A percentile compares a stretch with the other conserved stretches of the same genome.
Evolutionary conservation across 164 flowering plant species (phyloP).

Genomic region (Vitis rupestris): DNA sequence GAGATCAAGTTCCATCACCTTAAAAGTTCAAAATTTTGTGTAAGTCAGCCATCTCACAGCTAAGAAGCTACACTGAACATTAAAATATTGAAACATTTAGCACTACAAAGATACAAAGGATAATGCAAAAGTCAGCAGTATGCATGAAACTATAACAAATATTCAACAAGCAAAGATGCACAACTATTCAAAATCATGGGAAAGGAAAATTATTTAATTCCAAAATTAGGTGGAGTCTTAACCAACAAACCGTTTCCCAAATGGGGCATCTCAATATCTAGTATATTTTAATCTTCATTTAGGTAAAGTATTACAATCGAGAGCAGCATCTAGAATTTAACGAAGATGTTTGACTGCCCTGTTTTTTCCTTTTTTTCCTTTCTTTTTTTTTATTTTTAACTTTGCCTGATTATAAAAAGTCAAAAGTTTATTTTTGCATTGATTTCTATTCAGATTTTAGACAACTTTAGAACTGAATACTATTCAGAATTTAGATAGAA

Average conservation of each 20-base stretch:
- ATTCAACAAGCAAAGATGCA: not conserved
- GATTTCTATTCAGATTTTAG: too few relatives aligned
- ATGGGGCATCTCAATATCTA: not conserved
- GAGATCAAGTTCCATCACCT: slow-evolving; percentile 96
- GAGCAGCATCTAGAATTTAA: too few relatives aligned
- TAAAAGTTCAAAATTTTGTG: slow-evolving; percentile 6
- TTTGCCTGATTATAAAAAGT: too few relatives aligned
- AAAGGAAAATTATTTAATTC: too few relatives aligned
- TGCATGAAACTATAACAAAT: not conserved
- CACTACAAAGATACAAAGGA: not conserved
- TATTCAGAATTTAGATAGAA: too few relatives aligned
- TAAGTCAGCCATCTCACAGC: not conserved
- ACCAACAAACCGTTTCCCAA: not conserved
- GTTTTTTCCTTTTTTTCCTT: too few relatives aligned
- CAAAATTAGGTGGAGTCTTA: not conserved
- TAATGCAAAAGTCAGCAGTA: not conserved
- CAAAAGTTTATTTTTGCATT: too few relatives aligned
- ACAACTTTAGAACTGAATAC: too few relatives aligned
- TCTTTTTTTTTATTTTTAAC: too few relatives aligned
- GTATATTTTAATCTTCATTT: too few relatives aligned
- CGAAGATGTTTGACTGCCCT: too few relatives aligned
- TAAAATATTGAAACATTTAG: not conserved
- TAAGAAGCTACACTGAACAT: not conserved
- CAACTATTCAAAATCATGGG: not conserved
- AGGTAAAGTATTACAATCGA: not conserved